phyloP scores from a whole-genome alignment of 495 filamentous ascomycete genomes.

The Aspergillus panamensis region DNA sequence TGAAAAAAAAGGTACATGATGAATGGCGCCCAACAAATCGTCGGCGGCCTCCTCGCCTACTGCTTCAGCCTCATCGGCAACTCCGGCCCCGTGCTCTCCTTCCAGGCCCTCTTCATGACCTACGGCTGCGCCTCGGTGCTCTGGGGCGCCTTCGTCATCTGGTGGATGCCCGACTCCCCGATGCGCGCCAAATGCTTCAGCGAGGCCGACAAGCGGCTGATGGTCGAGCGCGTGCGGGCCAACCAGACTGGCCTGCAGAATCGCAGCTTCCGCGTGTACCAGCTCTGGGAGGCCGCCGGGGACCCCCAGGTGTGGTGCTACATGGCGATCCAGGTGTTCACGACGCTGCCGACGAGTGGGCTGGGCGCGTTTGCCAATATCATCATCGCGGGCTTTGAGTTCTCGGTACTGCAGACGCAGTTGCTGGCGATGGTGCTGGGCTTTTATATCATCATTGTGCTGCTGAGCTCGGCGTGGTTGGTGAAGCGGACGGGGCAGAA shows the following conservation, averaged over 20 bases:
- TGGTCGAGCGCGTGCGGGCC: slow-evolving; percentile 45
- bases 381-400: slow-evolving; percentile 48
- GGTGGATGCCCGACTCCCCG: slow-evolving; percentile 48
- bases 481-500: slow-evolving; percentile 64
- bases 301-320: slow-evolving; percentile 48
- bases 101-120: slow-evolving; percentile 59
- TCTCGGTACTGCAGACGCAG: slow-evolving; percentile 41
- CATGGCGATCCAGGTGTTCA: slow-evolving; percentile 57
- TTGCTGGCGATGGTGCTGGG: slow-evolving; percentile 65
- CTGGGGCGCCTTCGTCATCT: slow-evolving; percentile 47
- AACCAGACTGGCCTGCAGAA: slow-evolving; percentile 56
- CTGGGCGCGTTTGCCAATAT: slow-evolving; percentile 66
- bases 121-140: slow-evolving; percentile 53
- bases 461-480: slow-evolving; percentile 59
- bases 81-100: slow-evolving; percentile 43
- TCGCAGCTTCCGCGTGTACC: slow-evolving; percentile 45
- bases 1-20: slow-evolving; percentile 64
- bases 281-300: slow-evolving; percentile 42
- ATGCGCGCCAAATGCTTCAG: slow-evolving; percentile 49
- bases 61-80: slow-evolving; percentile 53
- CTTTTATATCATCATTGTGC: slow-evolving; percentile 64
- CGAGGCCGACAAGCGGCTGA: slow-evolving; percentile 48
- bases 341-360: slow-evolving; percentile 64
- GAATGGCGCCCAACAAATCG: slow-evolving; percentile 57
- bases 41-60: slow-evolving; percentile 55